A percentile compares a stretch with the other conserved stretches of the same genome.
These are phyloP conservation scores for Zygoascus tannicola DNA, from an alignment of 805 yeast species.

Conservation along the genomic window DNA sequence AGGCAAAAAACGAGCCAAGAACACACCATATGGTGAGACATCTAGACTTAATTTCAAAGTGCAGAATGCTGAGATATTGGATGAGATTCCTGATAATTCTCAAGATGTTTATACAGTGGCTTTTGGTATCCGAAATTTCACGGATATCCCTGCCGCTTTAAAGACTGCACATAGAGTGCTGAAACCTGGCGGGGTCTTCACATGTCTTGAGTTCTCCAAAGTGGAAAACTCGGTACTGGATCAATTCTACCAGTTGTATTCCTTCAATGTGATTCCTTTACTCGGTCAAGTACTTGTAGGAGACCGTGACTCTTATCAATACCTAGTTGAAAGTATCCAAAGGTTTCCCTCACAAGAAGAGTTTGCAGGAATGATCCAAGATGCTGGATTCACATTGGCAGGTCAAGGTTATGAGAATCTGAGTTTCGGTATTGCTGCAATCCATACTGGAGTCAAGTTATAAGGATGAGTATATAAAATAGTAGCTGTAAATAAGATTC, in stretches of 20 bases:
- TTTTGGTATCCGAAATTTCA: slow-evolving; percentile 94
- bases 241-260: slow-evolving; percentile 74
- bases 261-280: slow-evolving; percentile 77
- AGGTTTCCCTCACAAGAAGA: slow-evolving; percentile 88
- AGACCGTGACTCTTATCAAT: slow-evolving; percentile 93
- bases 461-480: too few relatives aligned
- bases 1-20: slow-evolving; percentile 68
- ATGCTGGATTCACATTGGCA: slow-evolving; percentile 90
- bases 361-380: slow-evolving; percentile 82
- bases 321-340: slow-evolving; percentile 87
- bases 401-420: slow-evolving; percentile 88
- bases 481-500: too few relatives aligned
- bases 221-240: slow-evolving; percentile 74
- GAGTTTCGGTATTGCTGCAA: slow-evolving; percentile 91
- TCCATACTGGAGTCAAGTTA: slow-evolving; percentile 88
- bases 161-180: slow-evolving; percentile 92
- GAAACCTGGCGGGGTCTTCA: slow-evolving; percentile 96
- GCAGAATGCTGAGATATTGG: slow-evolving; percentile 89
- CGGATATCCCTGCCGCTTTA: slow-evolving; percentile 87
- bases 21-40: slow-evolving; percentile 51
- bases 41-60: slow-evolving; percentile 66
- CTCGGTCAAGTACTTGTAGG: slow-evolving; percentile 95
- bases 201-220: slow-evolving; percentile 90
- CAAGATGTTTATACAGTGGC: slow-evolving; percentile 95
- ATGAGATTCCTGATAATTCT: slow-evolving; percentile 71